phyloP scores from a whole-genome alignment of 768 basidiomycete species.

The Kwoniella botswanensis region DNA sequence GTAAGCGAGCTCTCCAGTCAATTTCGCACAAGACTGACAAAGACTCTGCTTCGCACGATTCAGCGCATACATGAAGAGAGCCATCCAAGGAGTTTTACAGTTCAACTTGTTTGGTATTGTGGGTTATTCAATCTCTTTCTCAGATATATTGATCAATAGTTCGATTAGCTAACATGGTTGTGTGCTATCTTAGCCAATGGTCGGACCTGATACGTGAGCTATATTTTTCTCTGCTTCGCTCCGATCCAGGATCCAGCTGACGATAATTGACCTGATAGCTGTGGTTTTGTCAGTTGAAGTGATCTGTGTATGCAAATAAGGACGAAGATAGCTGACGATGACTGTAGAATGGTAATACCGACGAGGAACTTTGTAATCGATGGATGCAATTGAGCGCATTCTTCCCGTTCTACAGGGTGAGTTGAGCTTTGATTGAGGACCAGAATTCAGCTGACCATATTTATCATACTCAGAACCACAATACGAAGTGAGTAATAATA shows the following conservation, averaged over 20 bases:
- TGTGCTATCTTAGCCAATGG: conserved; percentile 64
- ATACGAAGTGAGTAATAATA: conserved; percentile 32
- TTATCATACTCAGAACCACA: conserved; percentile 64
- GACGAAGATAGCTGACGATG: background rate
- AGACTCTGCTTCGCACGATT: too few species aligned
- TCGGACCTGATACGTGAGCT: conserved; percentile 78
- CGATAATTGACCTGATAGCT: background rate
- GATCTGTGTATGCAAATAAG: background rate
- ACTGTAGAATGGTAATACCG: conserved; percentile 64
- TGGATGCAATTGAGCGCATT: conserved; percentile 90
- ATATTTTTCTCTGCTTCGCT: conserved; percentile 59
- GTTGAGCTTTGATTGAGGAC: background rate
- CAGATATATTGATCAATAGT: too few species aligned
- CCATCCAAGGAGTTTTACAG: conserved; percentile 76
- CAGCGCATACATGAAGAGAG: conserved; percentile 69
- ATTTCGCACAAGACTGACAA: too few species aligned
- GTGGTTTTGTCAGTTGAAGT: conserved; percentile 17
- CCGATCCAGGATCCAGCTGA: background rate
- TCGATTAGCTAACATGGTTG: too few species aligned
- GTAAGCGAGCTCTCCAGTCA: conserved; percentile 6
- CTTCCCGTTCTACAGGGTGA: conserved; percentile 71
- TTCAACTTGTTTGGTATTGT: conserved; percentile 70
- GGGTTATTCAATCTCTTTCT: conserved; percentile 61
- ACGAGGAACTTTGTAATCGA: conserved; percentile 79
- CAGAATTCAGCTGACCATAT: conserved; percentile 6